phyloP scores from a whole-genome alignment of 2,329 filamentous ascomycete genomes.

The Talaromyces rugulosus region DNA sequence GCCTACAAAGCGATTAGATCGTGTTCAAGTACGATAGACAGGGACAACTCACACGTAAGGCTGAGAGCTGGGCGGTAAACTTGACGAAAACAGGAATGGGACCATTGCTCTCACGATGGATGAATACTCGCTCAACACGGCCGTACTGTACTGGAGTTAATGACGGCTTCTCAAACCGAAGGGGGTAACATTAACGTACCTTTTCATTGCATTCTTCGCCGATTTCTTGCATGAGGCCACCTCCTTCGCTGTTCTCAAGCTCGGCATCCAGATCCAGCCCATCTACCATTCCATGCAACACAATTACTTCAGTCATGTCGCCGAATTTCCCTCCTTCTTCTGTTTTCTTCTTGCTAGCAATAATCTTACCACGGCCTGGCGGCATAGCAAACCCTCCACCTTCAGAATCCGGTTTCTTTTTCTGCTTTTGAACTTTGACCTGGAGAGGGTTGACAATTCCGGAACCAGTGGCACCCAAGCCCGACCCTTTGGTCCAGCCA shows the following conservation, averaged over 20 bases:
- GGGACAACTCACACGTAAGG: slow-evolving; percentile 63
- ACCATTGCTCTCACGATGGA: slow-evolving; percentile 57
- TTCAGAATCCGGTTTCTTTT: slow-evolving; percentile 72
- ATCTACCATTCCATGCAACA: slow-evolving; percentile 79
- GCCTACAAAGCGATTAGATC: slow-evolving; percentile 52
- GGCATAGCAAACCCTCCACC: slow-evolving; percentile 73
- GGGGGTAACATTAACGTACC: slow-evolving; percentile 35
- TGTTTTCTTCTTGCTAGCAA: slow-evolving; percentile 62
- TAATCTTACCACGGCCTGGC: slow-evolving; percentile 69
- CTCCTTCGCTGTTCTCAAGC: slow-evolving; percentile 58
- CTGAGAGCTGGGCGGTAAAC: slow-evolving; percentile 81
- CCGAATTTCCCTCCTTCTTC: slow-evolving; percentile 58
- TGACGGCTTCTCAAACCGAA: background rate
- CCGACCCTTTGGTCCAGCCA: slow-evolving; percentile 84
- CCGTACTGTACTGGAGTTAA: slow-evolving; percentile 59
- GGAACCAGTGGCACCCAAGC: slow-evolving; percentile 74
- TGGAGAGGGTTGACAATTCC: slow-evolving; percentile 82
- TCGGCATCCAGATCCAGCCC: slow-evolving; percentile 78
- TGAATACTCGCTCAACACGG: slow-evolving; percentile 72
- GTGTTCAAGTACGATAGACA: slow-evolving; percentile 12
- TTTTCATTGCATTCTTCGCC: slow-evolving; percentile 88
- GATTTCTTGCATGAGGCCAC: slow-evolving; percentile 81
- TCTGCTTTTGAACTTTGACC: slow-evolving; percentile 80
- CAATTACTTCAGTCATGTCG: slow-evolving; percentile 74
- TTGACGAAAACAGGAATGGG: slow-evolving; percentile 78